Evolutionary conservation across 2,329 filamentous ascomycete species (phyloP).

Genomic region (Cordyceps tenuipes): DNA sequence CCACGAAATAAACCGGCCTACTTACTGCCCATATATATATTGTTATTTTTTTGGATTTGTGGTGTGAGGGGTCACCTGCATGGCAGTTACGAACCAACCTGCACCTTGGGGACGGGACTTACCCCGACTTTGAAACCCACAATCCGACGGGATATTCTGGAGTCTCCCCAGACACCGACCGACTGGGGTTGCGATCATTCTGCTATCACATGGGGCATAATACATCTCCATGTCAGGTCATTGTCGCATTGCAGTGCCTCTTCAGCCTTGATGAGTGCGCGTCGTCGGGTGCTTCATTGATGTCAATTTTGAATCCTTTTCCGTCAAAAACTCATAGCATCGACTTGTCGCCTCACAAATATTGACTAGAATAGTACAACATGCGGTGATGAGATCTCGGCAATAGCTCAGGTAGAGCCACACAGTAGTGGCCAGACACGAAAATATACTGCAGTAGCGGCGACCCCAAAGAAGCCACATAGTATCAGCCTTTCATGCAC

Average conservation of each 20-base stretch:
- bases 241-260: background rate
- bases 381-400: background rate
- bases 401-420: background rate
- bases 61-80: background rate
- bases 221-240: background rate
- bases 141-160: background rate
- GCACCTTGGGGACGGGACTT: background rate
- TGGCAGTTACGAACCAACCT: background rate
- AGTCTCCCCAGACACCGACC: background rate
- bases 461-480: background rate
- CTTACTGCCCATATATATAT: background rate
- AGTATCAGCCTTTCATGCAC: background rate
- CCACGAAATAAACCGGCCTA: background rate
- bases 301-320: background rate
- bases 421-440: background rate
- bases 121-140: conserved; percentile 5
- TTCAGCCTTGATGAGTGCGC: background rate
- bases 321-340: too few relatives aligned
- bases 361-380: background rate
- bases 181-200: background rate
- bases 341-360: too few relatives aligned
- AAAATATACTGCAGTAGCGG: background rate
- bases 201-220: background rate
- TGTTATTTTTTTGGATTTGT: background rate
- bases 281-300: too few relatives aligned